phyloP scores from a whole-genome alignment of 2,329 filamentous ascomycete species.

The Penicillium sp. region DNA sequence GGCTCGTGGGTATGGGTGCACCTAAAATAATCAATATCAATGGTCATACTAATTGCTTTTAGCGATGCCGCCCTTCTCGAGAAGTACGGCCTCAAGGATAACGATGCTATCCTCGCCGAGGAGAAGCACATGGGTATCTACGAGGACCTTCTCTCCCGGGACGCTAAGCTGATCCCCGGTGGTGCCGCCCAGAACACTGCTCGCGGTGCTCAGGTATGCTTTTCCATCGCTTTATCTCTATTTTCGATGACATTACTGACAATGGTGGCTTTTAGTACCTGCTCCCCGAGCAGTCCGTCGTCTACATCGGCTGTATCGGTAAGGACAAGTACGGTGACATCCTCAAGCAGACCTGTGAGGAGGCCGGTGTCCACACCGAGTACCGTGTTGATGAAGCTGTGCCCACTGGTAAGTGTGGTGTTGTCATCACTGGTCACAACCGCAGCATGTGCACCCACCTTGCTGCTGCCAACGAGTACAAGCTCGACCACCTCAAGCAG shows the following conservation, averaged over 20 bases:
- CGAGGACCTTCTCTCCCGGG: constrained; percentile 88
- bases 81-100: constrained; percentile 91
- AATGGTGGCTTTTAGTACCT: constrained; percentile 66
- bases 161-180: constrained; percentile 92
- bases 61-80: constrained; percentile 82
- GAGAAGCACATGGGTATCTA: constrained; percentile 86
- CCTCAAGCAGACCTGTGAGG: constrained; percentile 79
- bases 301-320: constrained; percentile 92
- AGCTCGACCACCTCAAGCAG: constrained; percentile 87
- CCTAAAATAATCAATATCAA: constrained; percentile 7
- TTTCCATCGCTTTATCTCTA: background rate
- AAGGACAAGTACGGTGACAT: constrained; percentile 94
- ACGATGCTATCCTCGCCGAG: constrained; percentile 96
- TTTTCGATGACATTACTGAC: constrained; percentile 13
- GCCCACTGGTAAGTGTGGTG: constrained; percentile 91
- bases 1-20: constrained; percentile 61
- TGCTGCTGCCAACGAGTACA: constrained; percentile 95
- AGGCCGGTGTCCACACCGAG: constrained; percentile 87
- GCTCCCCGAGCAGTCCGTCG: constrained; percentile 81
- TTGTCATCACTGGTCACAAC: constrained; percentile 96
- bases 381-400: constrained; percentile 86
- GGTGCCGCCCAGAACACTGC: constrained; percentile 98
- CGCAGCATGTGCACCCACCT: constrained; percentile 93
- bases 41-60: constrained; percentile 9
- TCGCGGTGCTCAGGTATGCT: constrained; percentile 74